Percentiles rank a stretch among this genome's conserved stretches.
Conservation (phyloP, 192 early-diverging fungal species). For the Chytriomyces sp. region DNA sequence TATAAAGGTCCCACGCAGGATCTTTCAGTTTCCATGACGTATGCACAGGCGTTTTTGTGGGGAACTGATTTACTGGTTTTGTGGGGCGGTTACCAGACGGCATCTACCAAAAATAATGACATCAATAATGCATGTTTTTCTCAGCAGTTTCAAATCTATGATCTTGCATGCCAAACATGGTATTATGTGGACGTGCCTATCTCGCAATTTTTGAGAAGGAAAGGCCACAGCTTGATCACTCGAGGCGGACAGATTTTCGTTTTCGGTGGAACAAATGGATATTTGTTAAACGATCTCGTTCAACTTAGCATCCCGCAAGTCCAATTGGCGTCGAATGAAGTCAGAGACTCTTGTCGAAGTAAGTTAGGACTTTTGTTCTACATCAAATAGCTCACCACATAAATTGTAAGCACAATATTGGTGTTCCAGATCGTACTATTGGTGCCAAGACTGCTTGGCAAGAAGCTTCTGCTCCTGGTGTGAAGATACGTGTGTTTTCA, state of each 20-base stretch:
- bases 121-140: conserved; percentile 20
- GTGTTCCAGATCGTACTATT: conserved; percentile 11
- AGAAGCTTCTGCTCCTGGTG: conserved; percentile 19
- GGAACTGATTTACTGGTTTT: conserved; percentile 3
- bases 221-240: conserved; percentile 20
- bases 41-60: not conserved
- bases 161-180: conserved; percentile 27
- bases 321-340: not conserved
- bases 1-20: conserved; percentile 33
- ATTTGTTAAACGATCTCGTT: conserved; percentile 15
- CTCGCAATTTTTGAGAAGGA: conserved; percentile 3
- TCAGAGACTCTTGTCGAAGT: conserved; percentile 11
- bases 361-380: not conserved
- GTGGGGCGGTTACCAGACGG: conserved; percentile 17
- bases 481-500: conserved; percentile 9
- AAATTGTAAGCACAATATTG: conserved; percentile 9
- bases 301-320: not conserved
- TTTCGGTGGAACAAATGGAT: conserved; percentile 18
- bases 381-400: not conserved
- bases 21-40: not conserved
- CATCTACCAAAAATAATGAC: not conserved
- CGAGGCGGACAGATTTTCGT: not conserved
- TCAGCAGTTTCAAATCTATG: conserved; percentile 22
- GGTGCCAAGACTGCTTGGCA: conserved; percentile 18
- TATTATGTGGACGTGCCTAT: conserved; percentile 3